Conservation (phyloP, 768 basidiomycete genomes). For the Tephrocybe sp. region DNA sequence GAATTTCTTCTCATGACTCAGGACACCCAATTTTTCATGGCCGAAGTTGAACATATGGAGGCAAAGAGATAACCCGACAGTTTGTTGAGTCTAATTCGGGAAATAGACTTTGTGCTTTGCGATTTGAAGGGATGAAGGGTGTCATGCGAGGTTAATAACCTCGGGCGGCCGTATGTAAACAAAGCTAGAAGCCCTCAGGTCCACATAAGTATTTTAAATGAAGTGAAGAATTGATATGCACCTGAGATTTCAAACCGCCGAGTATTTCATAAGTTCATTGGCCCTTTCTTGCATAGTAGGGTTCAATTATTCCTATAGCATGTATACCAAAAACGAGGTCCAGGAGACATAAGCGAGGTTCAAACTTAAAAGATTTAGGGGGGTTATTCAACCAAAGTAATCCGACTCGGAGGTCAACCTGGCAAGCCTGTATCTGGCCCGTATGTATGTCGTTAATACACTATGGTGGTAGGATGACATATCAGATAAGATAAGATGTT, state of each 20-base stretch:
- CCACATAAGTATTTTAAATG: neutral
- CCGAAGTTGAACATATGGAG: neutral
- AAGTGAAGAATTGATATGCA: neutral
- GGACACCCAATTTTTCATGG: neutral
- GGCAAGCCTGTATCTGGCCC: too few relatives aligned
- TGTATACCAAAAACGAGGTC: too few relatives aligned
- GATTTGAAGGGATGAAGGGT: neutral
- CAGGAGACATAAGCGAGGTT: too few relatives aligned
- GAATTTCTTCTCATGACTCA: too few relatives aligned
- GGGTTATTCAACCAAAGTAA: too few relatives aligned
- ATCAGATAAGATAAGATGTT: constrained; percentile 11
- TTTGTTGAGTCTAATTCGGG: neutral
- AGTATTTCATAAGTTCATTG: too few relatives aligned
- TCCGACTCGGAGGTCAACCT: too few relatives aligned
- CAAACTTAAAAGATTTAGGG: too few relatives aligned
- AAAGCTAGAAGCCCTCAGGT: neutral
- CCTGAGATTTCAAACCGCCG: neutral
- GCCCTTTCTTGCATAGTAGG: too few relatives aligned
- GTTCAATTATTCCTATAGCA: too few relatives aligned
- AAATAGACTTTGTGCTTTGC: neutral
- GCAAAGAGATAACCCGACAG: neutral
- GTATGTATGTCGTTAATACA: neutral
- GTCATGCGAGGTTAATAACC: neutral
- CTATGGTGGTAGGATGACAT: neutral
- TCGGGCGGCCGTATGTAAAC: neutral